phyloP scores from a whole-genome alignment of 352 stramenopile species.

The Halophytophthora polymorphica region DNA sequence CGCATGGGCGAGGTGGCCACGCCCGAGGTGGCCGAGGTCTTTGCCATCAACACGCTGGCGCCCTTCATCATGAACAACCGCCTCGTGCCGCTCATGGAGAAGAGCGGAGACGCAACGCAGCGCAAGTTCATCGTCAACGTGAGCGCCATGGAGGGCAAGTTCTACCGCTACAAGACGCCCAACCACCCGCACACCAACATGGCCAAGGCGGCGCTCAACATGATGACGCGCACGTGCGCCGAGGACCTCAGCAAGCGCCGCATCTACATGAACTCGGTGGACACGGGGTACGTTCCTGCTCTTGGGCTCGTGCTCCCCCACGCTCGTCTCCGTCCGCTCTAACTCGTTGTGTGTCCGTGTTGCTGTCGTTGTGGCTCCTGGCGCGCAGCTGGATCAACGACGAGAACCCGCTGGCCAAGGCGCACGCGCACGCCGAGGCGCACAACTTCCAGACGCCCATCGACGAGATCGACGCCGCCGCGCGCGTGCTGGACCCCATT shows the following conservation, averaged over 20 bases:
- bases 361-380: slow-evolving; percentile 5
- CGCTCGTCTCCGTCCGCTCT: slow-evolving; percentile 1
- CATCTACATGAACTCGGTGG: slow-evolving; percentile 98
- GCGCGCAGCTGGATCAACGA: slow-evolving; percentile 95
- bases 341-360: background rate
- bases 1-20: slow-evolving; percentile 93
- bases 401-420: slow-evolving; percentile 95
- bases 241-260: slow-evolving; percentile 92
- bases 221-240: slow-evolving; percentile 96
- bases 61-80: slow-evolving; percentile 97
- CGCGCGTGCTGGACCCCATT: slow-evolving; percentile 94
- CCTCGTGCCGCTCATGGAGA: slow-evolving; percentile 88
- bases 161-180: slow-evolving; percentile 96
- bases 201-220: slow-evolving; percentile 97
- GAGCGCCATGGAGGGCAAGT: slow-evolving; percentile 98
- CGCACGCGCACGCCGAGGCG: slow-evolving; percentile 86
- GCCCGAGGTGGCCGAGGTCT: slow-evolving; percentile 83
- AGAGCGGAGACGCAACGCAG: slow-evolving; percentile 32
- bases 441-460: slow-evolving; percentile 97
- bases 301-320: background rate
- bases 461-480: slow-evolving; percentile 95
- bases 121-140: slow-evolving; percentile 97
- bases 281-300: slow-evolving; percentile 86
- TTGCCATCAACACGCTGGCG: slow-evolving; percentile 95
- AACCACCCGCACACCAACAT: slow-evolving; percentile 98